Evolutionary conservation across 163 green algal genomes (phyloP).

Genomic region (Scenedesmus sp.): DNA sequence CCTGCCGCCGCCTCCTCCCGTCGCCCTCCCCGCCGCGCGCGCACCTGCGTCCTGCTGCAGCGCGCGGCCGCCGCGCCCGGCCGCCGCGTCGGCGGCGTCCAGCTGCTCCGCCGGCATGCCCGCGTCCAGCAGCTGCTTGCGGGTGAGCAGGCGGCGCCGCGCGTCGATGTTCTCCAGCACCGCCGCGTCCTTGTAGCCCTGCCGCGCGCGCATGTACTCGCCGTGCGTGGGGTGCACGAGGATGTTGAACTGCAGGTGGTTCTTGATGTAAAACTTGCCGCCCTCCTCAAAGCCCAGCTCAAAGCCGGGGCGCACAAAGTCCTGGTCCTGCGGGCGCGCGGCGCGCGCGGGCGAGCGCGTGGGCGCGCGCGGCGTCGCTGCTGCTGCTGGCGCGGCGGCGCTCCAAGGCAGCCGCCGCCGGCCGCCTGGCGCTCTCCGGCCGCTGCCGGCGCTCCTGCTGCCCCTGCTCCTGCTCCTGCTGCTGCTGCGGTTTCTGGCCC

Average conservation of each 20-base stretch:
- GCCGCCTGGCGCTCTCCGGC: neutral
- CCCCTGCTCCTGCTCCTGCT: neutral
- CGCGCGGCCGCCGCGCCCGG: neutral
- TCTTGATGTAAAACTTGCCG: slow-evolving; percentile 88
- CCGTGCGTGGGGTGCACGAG: slow-evolving; percentile 85
- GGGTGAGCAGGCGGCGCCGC: slow-evolving; percentile 19
- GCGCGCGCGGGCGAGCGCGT: too few relatives aligned
- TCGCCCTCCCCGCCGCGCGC: neutral
- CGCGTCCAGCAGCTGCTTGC: slow-evolving; percentile 22
- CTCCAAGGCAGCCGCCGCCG: too few relatives aligned
- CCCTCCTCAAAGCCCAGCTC: slow-evolving; percentile 78
- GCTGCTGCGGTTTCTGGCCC: too few relatives aligned
- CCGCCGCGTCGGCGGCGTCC: neutral
- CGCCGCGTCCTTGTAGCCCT: slow-evolving; percentile 25
- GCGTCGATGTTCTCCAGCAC: slow-evolving; percentile 42
- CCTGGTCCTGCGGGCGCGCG: slow-evolving; percentile 57
- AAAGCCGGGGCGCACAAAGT: slow-evolving; percentile 77
- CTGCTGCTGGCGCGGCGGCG: too few relatives aligned
- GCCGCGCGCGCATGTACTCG: slow-evolving; percentile 63
- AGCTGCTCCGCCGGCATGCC: neutral
- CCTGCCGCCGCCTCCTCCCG: neutral
- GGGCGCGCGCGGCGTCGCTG: too few relatives aligned
- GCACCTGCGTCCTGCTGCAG: neutral
- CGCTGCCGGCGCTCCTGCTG: neutral
- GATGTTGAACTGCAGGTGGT: slow-evolving; percentile 95